phyloP scores from a whole-genome alignment of 345 rosid genomes.

The Bretschneidera sinensis region DNA sequence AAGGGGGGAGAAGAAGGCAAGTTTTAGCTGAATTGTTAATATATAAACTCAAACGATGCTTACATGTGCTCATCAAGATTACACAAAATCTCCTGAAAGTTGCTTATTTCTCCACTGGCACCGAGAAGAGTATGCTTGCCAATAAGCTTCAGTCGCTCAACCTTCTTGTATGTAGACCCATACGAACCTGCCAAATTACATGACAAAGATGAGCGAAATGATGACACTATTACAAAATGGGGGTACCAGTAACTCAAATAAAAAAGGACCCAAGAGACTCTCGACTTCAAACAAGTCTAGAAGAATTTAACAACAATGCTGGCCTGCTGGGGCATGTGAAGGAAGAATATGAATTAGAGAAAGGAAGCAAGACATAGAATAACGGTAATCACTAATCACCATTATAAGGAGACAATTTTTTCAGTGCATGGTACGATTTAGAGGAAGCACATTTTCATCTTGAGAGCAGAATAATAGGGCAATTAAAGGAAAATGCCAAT shows the following conservation, averaged over 20 bases:
- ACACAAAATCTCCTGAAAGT: constrained; percentile 88
- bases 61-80: constrained; percentile 93
- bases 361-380: no score
- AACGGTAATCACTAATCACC: no score
- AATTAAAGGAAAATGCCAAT: no score
- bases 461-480: no score
- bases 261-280: background rate
- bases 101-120: constrained; percentile 95
- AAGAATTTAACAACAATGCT: background rate
- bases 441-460: no score
- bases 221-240: no score
- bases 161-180: constrained; percentile 94
- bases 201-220: background rate
- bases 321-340: background rate
- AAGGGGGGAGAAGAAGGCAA: no score
- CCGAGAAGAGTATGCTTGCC: constrained; percentile 97
- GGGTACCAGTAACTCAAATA: no score
- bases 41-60: constrained; percentile 12
- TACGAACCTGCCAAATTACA: constrained; percentile 61
- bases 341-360: background rate
- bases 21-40: background rate
- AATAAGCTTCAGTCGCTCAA: constrained; percentile 77
- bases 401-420: no score
- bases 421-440: no score
- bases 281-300: no score